Evolutionary conservation across 108 stramenopile genomes (phyloP).

Genomic region (Fragilaria radians): DNA sequence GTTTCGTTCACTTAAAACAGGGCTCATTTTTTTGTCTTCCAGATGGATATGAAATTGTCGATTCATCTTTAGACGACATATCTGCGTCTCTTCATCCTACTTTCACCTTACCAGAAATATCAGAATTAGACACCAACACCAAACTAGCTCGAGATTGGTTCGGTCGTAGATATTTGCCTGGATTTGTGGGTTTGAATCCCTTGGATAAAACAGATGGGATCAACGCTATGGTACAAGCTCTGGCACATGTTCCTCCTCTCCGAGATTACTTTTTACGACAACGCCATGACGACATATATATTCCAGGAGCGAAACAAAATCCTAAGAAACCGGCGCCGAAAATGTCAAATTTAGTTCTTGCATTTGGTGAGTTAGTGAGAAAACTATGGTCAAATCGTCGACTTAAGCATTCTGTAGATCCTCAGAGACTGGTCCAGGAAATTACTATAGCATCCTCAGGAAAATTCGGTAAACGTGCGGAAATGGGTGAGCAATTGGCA

Average conservation of each 20-base stretch:
- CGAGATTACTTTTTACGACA: slow-evolving; percentile 87
- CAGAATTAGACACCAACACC: slow-evolving; percentile 60
- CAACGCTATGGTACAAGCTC: slow-evolving; percentile 86
- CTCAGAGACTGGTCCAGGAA: slow-evolving; percentile 93
- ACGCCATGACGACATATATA: slow-evolving; percentile 11
- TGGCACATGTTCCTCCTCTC: slow-evolving; percentile 88
- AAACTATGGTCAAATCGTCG: slow-evolving; percentile 92
- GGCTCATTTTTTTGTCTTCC: slow-evolving; percentile 91
- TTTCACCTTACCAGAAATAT: slow-evolving; percentile 66
- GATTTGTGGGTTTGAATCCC: slow-evolving; percentile 95
- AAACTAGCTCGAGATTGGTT: slow-evolving; percentile 83
- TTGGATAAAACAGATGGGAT: slow-evolving; percentile 90
- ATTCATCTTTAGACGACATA: slow-evolving; percentile 84
- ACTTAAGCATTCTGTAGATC: slow-evolving; percentile 91
- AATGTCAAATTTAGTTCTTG: slow-evolving; percentile 44
- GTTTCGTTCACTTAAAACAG: slow-evolving; percentile 82
- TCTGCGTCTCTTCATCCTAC: slow-evolving; percentile 72
- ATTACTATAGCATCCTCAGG: slow-evolving; percentile 82
- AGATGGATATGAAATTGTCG: slow-evolving; percentile 93
- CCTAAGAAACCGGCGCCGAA: slow-evolving; percentile 8
- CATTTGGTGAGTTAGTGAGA: slow-evolving; percentile 88
- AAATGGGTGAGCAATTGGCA: slow-evolving; percentile 90
- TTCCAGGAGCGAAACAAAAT: slow-evolving; percentile 14
- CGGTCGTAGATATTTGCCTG: slow-evolving; percentile 90
- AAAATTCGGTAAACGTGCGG: slow-evolving; percentile 83